Conservation (phyloP, 2,329 filamentous ascomycete genomes). For the Thelonectria olida region DNA sequence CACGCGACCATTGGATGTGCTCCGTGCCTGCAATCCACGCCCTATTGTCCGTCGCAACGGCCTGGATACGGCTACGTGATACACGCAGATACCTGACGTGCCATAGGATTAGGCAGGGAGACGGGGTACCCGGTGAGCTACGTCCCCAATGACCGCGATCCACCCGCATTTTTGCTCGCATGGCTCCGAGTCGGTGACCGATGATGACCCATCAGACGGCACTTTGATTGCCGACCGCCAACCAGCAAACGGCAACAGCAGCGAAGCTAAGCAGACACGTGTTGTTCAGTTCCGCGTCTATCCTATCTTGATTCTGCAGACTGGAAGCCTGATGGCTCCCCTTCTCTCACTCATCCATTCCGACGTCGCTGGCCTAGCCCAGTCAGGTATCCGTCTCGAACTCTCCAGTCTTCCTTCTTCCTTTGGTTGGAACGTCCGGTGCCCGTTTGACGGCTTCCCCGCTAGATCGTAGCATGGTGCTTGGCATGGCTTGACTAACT, state of each 20-base stretch:
- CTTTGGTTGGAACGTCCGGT: neutral
- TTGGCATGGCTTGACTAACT: no score
- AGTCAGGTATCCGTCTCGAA: conserved; percentile 3
- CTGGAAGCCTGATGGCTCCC: no score
- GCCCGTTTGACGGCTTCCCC: neutral
- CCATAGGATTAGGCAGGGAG: conserved; percentile 3
- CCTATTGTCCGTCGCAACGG: neutral
- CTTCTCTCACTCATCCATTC: neutral
- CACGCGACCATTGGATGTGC: conserved; percentile 26
- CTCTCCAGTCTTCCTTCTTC: neutral
- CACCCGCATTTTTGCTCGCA: conserved; percentile 8
- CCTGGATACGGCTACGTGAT: neutral
- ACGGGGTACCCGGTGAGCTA: conserved; percentile 3
- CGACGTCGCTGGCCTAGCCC: neutral
- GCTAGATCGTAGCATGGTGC: no score
- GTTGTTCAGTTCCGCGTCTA: no score
- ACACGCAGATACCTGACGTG: neutral
- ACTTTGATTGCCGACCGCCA: conserved; percentile 18
- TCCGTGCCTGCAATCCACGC: neutral
- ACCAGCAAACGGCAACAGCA: neutral
- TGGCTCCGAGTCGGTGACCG: conserved; percentile 10
- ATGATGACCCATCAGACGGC: conserved; percentile 13
- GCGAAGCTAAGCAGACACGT: neutral
- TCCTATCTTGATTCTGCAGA: no score
- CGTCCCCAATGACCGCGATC: neutral